Percentiles rank a stretch among this genome's conserved stretches.
Conservation (phyloP, 2,329 filamentous ascomycete genomes). For the Trematosphaeria pertusa region DNA sequence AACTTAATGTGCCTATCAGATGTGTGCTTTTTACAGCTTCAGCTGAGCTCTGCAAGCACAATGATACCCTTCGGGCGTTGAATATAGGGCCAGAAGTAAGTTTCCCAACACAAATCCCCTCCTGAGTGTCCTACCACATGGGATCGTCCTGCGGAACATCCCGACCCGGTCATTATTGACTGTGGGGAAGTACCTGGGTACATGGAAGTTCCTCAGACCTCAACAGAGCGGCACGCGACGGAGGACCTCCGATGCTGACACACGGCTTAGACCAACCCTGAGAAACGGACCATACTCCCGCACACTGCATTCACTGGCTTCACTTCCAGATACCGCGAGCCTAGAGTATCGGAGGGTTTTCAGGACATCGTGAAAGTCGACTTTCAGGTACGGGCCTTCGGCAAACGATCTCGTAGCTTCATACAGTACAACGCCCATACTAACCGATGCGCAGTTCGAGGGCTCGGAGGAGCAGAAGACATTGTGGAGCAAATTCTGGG, state of each 20-base stretch:
- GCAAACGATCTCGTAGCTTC: neutral
- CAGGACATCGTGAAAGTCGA: constrained; percentile 76
- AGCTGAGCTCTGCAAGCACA: constrained; percentile 77
- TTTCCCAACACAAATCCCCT: constrained; percentile 25
- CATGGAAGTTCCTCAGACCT: neutral
- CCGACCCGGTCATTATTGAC: too few species aligned
- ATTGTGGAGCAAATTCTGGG: constrained; percentile 81
- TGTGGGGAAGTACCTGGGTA: neutral
- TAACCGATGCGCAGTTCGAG: constrained; percentile 62
- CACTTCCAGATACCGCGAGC: constrained; percentile 73
- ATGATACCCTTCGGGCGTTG: constrained; percentile 81
- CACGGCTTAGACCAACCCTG: constrained; percentile 74
- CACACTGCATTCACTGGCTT: constrained; percentile 82
- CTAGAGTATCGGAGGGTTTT: constrained; percentile 79
- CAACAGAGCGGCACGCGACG: constrained; percentile 4
- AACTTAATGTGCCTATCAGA: constrained; percentile 75
- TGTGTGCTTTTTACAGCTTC: constrained; percentile 85
- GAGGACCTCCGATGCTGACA: constrained; percentile 25
- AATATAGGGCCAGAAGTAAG: constrained; percentile 47
- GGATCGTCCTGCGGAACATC: too few species aligned
- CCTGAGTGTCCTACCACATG: too few species aligned
- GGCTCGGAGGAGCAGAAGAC: constrained; percentile 72
- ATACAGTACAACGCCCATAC: too few species aligned
- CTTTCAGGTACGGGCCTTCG: constrained; percentile 65
- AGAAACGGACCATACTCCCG: constrained; percentile 75